Base-by-base conservation (phyloP, 495 filamentous ascomycete species). In the Penicillium salamii region DNA sequence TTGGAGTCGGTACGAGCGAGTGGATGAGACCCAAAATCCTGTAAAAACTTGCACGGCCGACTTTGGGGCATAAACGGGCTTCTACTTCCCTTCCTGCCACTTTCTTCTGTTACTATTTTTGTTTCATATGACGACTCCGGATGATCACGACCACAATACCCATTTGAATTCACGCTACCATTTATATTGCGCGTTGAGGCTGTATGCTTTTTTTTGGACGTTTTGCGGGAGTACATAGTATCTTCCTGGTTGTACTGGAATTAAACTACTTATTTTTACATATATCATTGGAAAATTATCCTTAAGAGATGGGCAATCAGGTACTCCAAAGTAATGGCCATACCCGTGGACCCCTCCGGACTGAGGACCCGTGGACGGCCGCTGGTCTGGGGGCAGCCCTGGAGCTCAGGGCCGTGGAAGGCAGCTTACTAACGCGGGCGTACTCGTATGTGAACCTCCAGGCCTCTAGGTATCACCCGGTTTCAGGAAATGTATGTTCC, bases 1-100 rank as follows among this genome's bases (percentile, higher is more conserved):
- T 95, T 21, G 90, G 91, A 0, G 77, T 95, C 17, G 86, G 86
- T 0, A 92, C 90, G 40, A 88, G 85, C 54, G 91, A 96, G 70
- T 97, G 91, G 91, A 95, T 96, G 86, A 91, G 87, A 71, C 78
- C 83, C 18, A 90, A 87, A 57, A 72, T 81, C 24, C 59, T 86
- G 34, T 81, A 54, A 63, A 17, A 23, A 9, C 6, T 41, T 50
- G 46, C 44, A 46, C 52, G 33, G 13, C 33, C 18, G 37, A 32
- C 12, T 55, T 42, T 18, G 38, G 45, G 52, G 26, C 48, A 26
- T 3, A 24, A 20, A 19, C 34, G 46, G 21, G 32, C 34, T 34
- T 38, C 20, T 35, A 1, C 11, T 23, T 31, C 12, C 32, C 23
- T 43, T 21, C 6, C 12, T 47, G 46, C 18, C 33, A 14, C 11